Evolutionary conservation across 129 eudicot genomes (phyloP).

Genomic region (Escallonia rubra): DNA sequence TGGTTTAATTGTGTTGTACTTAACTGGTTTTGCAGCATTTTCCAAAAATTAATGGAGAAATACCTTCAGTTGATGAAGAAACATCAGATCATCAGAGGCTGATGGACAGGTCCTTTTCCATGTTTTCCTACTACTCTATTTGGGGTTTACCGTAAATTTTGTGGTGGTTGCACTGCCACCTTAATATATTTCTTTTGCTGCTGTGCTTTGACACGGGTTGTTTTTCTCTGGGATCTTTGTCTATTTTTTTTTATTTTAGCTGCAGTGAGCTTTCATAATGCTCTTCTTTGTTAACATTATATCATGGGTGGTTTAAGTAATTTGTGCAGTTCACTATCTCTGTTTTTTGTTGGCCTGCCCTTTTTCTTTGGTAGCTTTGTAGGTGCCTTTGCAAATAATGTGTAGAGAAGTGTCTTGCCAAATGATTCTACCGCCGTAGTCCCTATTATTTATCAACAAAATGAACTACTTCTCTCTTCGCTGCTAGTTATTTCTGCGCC

Average conservation of each 20-base stretch:
- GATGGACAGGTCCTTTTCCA: conserved; percentile 38
- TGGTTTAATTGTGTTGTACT: not conserved
- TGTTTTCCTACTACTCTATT: not conserved
- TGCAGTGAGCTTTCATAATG: too few relatives aligned
- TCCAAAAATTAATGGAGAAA: conserved; percentile 77
- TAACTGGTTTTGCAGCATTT: conserved; percentile 60
- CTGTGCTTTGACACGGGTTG: too few relatives aligned
- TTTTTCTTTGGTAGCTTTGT: not conserved
- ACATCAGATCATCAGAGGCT: conserved; percentile 79
- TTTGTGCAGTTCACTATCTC: too few relatives aligned
- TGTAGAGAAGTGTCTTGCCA: not conserved
- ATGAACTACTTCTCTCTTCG: not conserved
- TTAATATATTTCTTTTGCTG: too few relatives aligned
- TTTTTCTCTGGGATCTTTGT: too few relatives aligned
- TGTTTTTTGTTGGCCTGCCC: too few relatives aligned
- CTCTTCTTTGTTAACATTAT: too few relatives aligned
- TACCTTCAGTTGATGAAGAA: conserved; percentile 69
- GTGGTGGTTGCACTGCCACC: too few relatives aligned
- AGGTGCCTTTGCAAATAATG: conserved; percentile 1
- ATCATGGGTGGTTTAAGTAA: too few relatives aligned
- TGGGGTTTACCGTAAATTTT: not conserved
- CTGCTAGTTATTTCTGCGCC: not conserved
- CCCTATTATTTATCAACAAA: too few relatives aligned
- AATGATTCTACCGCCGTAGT: too few relatives aligned
- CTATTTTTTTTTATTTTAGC: too few relatives aligned